These are phyloP conservation scores for Kodamaea restingae DNA, from an alignment of 805 yeast species.

Conservation along the genomic window DNA sequence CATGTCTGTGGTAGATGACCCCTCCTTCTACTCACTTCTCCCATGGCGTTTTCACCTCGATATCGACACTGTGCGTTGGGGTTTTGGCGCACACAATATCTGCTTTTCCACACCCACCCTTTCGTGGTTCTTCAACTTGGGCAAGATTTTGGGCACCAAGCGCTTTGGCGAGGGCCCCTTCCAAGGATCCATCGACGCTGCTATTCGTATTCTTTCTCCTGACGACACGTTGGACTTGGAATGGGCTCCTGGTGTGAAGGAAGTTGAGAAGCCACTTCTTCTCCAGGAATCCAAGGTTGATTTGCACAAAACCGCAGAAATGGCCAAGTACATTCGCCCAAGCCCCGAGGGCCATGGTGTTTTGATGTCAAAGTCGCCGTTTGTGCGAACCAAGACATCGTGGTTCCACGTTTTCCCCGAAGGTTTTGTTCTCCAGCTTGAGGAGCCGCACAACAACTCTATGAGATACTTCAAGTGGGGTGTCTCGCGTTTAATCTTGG, in stretches of 20 bases:
- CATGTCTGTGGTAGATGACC: conserved; percentile 90
- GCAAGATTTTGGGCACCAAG: conserved; percentile 82
- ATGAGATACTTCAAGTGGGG: conserved; percentile 98
- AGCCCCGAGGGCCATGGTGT: conserved; percentile 26
- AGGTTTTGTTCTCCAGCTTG: conserved; percentile 83
- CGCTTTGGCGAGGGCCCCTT: conserved; percentile 92
- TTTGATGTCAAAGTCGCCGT: conserved; percentile 40
- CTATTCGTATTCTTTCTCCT: conserved; percentile 72
- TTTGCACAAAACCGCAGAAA: conserved; percentile 10
- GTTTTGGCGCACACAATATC: conserved; percentile 87
- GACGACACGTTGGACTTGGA: conserved; percentile 60
- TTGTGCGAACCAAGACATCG: conserved; percentile 59
- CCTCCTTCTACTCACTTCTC: conserved; percentile 80
- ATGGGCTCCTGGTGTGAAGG: conserved; percentile 31
- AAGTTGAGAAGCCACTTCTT: conserved; percentile 28
- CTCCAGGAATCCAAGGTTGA: conserved; percentile 42
- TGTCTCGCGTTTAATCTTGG: conserved; percentile 75
- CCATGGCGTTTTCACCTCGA: conserved; percentile 66
- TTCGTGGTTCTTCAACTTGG: conserved; percentile 71
- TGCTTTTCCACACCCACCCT: conserved; percentile 62
- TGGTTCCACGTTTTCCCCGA: conserved; percentile 97
- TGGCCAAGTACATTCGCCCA: conserved; percentile 23
- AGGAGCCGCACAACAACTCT: conserved; percentile 75
- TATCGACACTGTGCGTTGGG: conserved; percentile 80
- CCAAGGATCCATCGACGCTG: conserved; percentile 86